Base-by-base conservation (phyloP, 2,329 filamentous ascomycete genomes). In the Simplicillium aogashimaense region DNA sequence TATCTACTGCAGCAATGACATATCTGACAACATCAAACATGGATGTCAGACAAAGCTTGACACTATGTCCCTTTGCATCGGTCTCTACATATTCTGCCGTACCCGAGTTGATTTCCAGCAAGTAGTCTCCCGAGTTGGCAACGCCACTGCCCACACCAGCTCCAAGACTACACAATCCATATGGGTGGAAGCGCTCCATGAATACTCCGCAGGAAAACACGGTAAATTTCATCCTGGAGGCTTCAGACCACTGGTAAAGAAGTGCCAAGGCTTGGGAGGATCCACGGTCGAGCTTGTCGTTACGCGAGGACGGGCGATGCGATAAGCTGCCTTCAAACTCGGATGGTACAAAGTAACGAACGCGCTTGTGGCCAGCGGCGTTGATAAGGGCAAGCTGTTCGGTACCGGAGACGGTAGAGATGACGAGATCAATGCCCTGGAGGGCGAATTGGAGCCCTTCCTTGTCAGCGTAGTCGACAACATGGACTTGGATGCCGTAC, bases 191-290 rank as follows among this genome's bases (percentile, higher is more conserved):
- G 1, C 82, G 68, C 54, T 88, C 83, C 66, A 86, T 88, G 47
- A 88, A 77, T 25, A 87, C 60, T 15, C 84, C 84, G 49, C 84
- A 88, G 0, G 78, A 75, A 57, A 88, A 87, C 18, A 79, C 67
- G 0, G 83, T 86, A 45, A 73, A 84, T 33, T 72, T 69, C 63
- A 88, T 83, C 43, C 67, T 59, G 2, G 64, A 60, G 3, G 64
- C 61, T 4, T 62, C 54, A 12, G 65, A 58, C 56, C 75, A 79
- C 37, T 76, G 66, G 36, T 70, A 65, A 4, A 86, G 60, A 13
- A 73, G 65, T 2, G 66, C 63, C 6, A 81, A 62, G 2, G 79
- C 78, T n/a, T 67, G 64, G 10, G 65, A 63, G 16, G 73, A 75
- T 15, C 71, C 73, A 35, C 74, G 74, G 54, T 86, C 78, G 17